Percentiles rank a stretch among this genome's conserved stretches.
These are phyloP conservation scores for Carex parvula DNA, from an alignment of 176 grass and related monocot genomes.

Conservation along the genomic window DNA sequence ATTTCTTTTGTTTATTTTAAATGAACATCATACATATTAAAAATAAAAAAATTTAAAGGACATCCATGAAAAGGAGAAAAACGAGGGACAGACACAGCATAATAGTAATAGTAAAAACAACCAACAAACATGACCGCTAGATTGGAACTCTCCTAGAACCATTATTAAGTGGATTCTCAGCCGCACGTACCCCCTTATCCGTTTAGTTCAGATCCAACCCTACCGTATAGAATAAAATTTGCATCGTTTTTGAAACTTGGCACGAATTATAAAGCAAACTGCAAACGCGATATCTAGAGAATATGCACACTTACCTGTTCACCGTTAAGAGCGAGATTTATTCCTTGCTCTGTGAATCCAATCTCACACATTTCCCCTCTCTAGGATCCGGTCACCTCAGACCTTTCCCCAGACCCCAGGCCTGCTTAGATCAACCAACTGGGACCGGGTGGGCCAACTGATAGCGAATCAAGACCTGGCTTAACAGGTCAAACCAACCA, in stretches of 20 bases:
- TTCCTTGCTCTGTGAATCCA: too few species aligned
- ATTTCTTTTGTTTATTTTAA: too few species aligned
- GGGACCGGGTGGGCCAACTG: not conserved
- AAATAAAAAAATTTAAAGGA: too few species aligned
- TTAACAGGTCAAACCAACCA: too few species aligned
- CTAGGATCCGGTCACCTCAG: not conserved
- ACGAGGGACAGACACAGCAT: too few species aligned
- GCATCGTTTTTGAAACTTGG: too few species aligned
- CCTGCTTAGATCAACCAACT: not conserved
- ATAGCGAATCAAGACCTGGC: not conserved
- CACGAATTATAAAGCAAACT: too few species aligned
- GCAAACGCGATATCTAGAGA: too few species aligned
- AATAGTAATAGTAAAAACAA: too few species aligned
- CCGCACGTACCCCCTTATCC: not conserved
- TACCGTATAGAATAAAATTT: too few species aligned
- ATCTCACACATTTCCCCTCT: constrained; percentile 12
- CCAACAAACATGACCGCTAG: not conserved
- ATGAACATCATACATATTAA: too few species aligned
- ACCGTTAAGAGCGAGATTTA: constrained; percentile 17
- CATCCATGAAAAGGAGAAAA: too few species aligned
- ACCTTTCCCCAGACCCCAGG: not conserved
- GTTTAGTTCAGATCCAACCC: not conserved
- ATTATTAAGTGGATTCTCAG: not conserved
- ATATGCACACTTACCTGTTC: not conserved
- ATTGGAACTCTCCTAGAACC: not conserved